Conservation (phyloP, 352 stramenopile species). For the Globisporangium irregulare region DNA sequence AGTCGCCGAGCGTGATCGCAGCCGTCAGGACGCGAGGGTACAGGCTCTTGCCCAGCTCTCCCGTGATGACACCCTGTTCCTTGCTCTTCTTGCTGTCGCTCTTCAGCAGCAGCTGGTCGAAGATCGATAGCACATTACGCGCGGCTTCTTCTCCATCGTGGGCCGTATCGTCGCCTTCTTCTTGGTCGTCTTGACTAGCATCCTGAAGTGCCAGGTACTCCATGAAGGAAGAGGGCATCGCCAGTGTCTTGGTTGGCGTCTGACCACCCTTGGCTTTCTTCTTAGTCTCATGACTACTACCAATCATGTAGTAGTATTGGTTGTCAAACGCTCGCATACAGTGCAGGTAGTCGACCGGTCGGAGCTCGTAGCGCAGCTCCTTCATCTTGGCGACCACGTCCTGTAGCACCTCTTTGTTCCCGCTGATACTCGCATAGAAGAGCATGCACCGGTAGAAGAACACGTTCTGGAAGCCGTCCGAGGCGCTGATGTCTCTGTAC, state of each 20-base stretch:
- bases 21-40: constrained; percentile 11
- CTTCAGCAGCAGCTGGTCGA: constrained; percentile 6
- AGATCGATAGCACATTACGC: constrained; percentile 3
- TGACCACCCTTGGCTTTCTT: neutral
- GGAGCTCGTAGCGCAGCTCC: constrained; percentile 8
- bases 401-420: constrained; percentile 1
- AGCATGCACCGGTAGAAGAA: constrained; percentile 20
- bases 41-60: constrained; percentile 2
- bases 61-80: neutral
- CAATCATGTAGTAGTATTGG: neutral
- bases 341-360: constrained; percentile 12
- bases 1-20: constrained; percentile 6
- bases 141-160: neutral
- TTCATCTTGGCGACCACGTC: constrained; percentile 10
- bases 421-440: constrained; percentile 1
- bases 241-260: neutral
- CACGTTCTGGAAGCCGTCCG: constrained; percentile 18
- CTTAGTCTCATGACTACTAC: neutral
- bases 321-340: constrained; percentile 15
- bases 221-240: neutral
- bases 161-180: neutral
- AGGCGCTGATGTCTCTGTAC: constrained; percentile 5
- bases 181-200: neutral
- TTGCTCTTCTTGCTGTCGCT: neutral
- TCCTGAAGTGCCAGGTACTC: neutral